These are phyloP conservation scores for Ogataea minuta DNA, from an alignment of 805 yeast species.

Conservation along the genomic window DNA sequence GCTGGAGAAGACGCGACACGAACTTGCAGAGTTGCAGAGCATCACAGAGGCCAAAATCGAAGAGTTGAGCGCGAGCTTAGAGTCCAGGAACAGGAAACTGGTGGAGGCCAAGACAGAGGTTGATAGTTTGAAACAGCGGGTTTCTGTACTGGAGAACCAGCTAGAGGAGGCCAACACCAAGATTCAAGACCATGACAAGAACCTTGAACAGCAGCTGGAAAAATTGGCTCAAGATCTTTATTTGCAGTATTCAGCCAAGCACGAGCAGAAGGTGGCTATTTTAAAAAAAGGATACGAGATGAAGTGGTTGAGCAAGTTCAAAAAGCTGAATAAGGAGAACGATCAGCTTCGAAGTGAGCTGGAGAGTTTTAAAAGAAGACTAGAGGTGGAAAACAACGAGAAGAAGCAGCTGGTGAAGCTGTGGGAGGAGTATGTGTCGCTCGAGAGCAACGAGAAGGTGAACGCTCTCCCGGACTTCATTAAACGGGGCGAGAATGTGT, in stretches of 20 bases:
- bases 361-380: conserved; percentile 47
- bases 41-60: conserved; percentile 10
- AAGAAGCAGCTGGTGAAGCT: conserved; percentile 55
- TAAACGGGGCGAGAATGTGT: conserved; percentile 12
- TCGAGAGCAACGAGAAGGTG: conserved; percentile 28
- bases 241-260: conserved; percentile 72
- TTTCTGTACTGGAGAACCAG: conserved; percentile 20
- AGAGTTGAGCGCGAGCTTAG: conserved; percentile 12
- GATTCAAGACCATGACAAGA: conserved; percentile 41
- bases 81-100: conserved; percentile 17
- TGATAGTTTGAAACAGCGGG: conserved; percentile 14
- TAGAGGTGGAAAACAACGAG: conserved; percentile 53
- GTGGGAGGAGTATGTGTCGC: conserved; percentile 35
- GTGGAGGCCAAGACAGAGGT: conserved; percentile 16
- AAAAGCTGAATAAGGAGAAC: conserved; percentile 41
- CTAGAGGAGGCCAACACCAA: conserved; percentile 22
- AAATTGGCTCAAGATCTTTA: conserved; percentile 69
- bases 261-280: conserved; percentile 65
- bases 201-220: conserved; percentile 53
- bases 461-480: conserved; percentile 21
- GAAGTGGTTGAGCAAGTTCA: conserved; percentile 47
- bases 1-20: conserved; percentile 12
- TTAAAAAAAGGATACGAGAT: conserved; percentile 58
- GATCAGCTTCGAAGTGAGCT: conserved; percentile 49
- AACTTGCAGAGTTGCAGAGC: conserved; percentile 7